phyloP scores from a whole-genome alignment of 2,329 filamentous ascomycete species.

The Trematosphaeria pertusa region DNA sequence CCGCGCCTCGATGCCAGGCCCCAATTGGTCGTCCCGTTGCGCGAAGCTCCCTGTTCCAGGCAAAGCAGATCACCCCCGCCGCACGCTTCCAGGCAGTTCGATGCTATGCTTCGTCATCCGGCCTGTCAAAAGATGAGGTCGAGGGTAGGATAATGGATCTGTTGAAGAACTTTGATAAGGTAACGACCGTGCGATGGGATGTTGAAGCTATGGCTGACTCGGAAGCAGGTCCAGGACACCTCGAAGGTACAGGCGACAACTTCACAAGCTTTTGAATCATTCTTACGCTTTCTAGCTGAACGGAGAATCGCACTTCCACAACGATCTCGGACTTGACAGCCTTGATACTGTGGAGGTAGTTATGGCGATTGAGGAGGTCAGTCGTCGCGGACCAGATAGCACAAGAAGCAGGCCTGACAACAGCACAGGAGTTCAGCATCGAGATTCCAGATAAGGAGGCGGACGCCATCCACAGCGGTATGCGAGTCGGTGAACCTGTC shows the following conservation, averaged over 20 bases:
- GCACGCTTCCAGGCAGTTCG: slow-evolving; percentile 73
- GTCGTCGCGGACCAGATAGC: slow-evolving; percentile 23
- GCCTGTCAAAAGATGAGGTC: slow-evolving; percentile 82
- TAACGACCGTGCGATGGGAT: slow-evolving; percentile 51
- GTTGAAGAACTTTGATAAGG: slow-evolving; percentile 97
- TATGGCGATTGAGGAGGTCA: slow-evolving; percentile 98
- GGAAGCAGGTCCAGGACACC: slow-evolving; percentile 65
- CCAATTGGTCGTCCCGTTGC: slow-evolving; percentile 66
- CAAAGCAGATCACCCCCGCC: slow-evolving; percentile 66
- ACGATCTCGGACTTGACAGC: slow-evolving; percentile 95
- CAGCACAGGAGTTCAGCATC: slow-evolving; percentile 77
- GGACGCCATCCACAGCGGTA: slow-evolving; percentile 92
- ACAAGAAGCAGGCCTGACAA: slow-evolving; percentile 20
- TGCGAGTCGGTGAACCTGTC: slow-evolving; percentile 44
- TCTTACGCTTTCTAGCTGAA: slow-evolving; percentile 70
- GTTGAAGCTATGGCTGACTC: slow-evolving; percentile 33
- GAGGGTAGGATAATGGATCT: slow-evolving; percentile 92
- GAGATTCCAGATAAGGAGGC: slow-evolving; percentile 98
- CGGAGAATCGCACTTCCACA: slow-evolving; percentile 86
- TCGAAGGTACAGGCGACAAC: slow-evolving; percentile 58
- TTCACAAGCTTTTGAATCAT: slow-evolving; percentile 1
- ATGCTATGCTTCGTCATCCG: slow-evolving; percentile 84
- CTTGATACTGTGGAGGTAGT: slow-evolving; percentile 99
- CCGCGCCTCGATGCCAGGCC: slow-evolving; percentile 50
- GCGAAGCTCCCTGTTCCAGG: slow-evolving; percentile 67